These are phyloP conservation scores for Fusarium ambrosium DNA, from an alignment of 2,329 filamentous ascomycete genomes.

Conservation along the genomic window DNA sequence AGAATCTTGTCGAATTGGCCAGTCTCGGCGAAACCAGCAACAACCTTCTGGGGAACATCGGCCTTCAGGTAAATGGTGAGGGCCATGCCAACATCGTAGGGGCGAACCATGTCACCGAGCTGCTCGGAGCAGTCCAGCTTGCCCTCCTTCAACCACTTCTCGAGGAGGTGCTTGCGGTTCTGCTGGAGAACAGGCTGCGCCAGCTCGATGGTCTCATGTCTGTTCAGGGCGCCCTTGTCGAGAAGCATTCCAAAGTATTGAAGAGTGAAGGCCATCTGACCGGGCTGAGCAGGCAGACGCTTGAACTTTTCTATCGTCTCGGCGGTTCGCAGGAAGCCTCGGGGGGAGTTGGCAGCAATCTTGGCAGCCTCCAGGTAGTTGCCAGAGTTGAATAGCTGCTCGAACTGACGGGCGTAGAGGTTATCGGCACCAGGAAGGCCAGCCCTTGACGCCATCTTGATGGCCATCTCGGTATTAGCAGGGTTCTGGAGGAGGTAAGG, in stretches of 20 bases:
- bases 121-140: conserved; percentile 98
- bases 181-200: conserved; percentile 93
- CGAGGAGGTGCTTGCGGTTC: conserved; percentile 93
- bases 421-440: conserved; percentile 95
- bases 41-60: conserved; percentile 91
- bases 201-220: conserved; percentile 93
- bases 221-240: conserved; percentile 94
- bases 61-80: conserved; percentile 91
- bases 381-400: conserved; percentile 83
- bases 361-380: conserved; percentile 93
- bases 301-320: conserved; percentile 98
- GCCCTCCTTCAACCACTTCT: conserved; percentile 97
- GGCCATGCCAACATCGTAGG: conserved; percentile 90
- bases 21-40: conserved; percentile 94
- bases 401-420: conserved; percentile 93
- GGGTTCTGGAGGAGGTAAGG: conserved; percentile 97
- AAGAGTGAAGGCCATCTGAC: conserved; percentile 92
- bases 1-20: conserved; percentile 98
- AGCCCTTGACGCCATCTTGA: conserved; percentile 95
- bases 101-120: conserved; percentile 91
- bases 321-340: conserved; percentile 92
- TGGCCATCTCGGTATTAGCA: conserved; percentile 91
- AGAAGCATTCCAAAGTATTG: conserved; percentile 98
- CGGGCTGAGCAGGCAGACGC: conserved; percentile 81
- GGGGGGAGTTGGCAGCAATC: conserved; percentile 95